These are phyloP conservation scores for Aspergillus saccharolyticus DNA, from an alignment of 495 filamentous ascomycete species.

Conservation along the genomic window DNA sequence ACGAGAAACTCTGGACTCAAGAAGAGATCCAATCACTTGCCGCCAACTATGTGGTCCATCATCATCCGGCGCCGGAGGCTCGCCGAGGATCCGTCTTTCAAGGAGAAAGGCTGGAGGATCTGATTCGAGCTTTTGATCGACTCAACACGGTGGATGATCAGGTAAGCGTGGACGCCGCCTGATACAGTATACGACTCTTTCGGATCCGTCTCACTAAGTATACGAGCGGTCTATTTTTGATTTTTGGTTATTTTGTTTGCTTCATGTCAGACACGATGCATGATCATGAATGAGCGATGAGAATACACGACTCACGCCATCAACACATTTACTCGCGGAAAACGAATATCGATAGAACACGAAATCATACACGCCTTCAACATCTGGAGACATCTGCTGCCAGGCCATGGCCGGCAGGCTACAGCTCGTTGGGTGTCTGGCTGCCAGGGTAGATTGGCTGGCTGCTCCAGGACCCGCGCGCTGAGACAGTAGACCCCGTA, in stretches of 20 bases:
- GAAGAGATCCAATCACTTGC: neutral
- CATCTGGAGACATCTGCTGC: neutral
- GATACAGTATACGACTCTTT: neutral
- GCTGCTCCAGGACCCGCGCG: neutral
- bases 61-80: neutral
- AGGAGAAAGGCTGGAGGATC: neutral
- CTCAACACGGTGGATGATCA: neutral
- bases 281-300: neutral
- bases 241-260: neutral
- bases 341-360: neutral
- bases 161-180: neutral
- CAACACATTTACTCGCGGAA: neutral
- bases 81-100: neutral
- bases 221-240: neutral
- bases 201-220: neutral
- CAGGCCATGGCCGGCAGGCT: neutral
- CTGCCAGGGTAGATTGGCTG: neutral
- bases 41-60: neutral
- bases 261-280: neutral
- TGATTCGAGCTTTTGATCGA: neutral
- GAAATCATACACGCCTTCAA: neutral
- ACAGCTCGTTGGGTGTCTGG: neutral
- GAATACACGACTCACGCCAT: constrained; percentile 4
- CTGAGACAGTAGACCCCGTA: neutral
- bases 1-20: neutral